Evolutionary conservation across 306 rosid species (phyloP), one percentile per base, ranked within the genome.

Genomic region (Inga laurina): DNA sequence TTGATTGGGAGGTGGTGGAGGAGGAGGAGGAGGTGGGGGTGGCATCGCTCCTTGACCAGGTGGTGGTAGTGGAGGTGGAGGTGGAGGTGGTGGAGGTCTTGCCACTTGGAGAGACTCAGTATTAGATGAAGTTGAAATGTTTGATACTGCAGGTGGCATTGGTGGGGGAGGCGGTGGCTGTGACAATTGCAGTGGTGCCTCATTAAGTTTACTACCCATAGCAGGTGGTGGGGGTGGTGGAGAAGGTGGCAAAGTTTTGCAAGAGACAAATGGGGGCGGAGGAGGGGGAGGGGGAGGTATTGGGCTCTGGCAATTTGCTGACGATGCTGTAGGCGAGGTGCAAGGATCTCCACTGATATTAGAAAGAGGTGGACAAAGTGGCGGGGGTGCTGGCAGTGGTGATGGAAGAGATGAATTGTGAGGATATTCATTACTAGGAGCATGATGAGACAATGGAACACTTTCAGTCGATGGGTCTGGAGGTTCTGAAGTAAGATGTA

Each of bases 361-460:
- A 74, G 78, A 49, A 74, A 74, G 78, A 74, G 5, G 66, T 0
- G 64, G 52, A 51, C 5, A 3, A 16, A 77, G 71, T 27, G 39
- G 49, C 9, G 74, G 62, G 5, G 74, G 57, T 4, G 34, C 5
- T 57, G 78, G 66, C 19, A 77, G 73, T 37, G 81, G 79, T 9
- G 82, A 79, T 16, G 62, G 45, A 24, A 91, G 87, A 83, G 89
- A 79, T 79, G 87, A 86, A 86, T 86, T 76, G 32, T 72, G 89
- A 76, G 78, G 80, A 54, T 85, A 74, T 79, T 75, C 94, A 74
- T 86, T 81, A 79, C 75, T 79, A 8, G 51, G 49, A 79, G 67
- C 78, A 81, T 77, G 77, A 83, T 51, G 75, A 78, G 91, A 82
- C 56, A 84, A 61, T 48, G 72, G 82, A 59, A 66, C 81, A 66